Percentiles rank a stretch among this genome's conserved stretches.
These are phyloP conservation scores for Rhynchospora breviuscula DNA, from an alignment of 176 grass and related monocot species.

Conservation along the genomic window DNA sequence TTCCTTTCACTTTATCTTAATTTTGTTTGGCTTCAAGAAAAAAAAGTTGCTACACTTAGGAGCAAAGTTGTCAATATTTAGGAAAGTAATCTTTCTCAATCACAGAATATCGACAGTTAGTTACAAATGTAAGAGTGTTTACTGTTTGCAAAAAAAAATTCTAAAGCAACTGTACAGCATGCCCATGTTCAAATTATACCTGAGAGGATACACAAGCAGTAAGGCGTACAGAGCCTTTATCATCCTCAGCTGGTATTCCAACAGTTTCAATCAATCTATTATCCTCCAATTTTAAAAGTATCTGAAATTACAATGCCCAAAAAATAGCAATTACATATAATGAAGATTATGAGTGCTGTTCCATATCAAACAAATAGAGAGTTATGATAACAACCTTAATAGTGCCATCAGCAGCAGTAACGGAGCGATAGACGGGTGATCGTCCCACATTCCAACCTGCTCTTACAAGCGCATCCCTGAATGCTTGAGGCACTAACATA, in stretches of 20 bases:
- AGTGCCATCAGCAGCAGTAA: slow-evolving; percentile 69
- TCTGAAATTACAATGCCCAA: slow-evolving; percentile 35
- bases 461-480: slow-evolving; percentile 54
- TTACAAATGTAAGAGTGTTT: background rate
- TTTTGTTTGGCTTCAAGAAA: background rate
- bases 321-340: slow-evolving; percentile 2
- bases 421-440: slow-evolving; percentile 66
- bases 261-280: slow-evolving; percentile 88
- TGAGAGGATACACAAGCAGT: slow-evolving; percentile 92
- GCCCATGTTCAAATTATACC: slow-evolving; percentile 26
- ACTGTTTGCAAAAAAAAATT: background rate
- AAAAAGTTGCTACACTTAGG: background rate
- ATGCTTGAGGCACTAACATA: slow-evolving; percentile 66
- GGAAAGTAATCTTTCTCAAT: background rate
- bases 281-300: slow-evolving; percentile 94
- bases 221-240: slow-evolving; percentile 55
- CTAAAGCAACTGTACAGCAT: background rate
- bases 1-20: background rate
- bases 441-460: slow-evolving; percentile 68
- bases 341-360: background rate
- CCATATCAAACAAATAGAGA: background rate
- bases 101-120: background rate
- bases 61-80: background rate
- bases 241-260: slow-evolving; percentile 73
- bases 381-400: slow-evolving; percentile 41